Conservation (phyloP, 371 early-diverging fungal species). For the Batkoa obscura region DNA sequence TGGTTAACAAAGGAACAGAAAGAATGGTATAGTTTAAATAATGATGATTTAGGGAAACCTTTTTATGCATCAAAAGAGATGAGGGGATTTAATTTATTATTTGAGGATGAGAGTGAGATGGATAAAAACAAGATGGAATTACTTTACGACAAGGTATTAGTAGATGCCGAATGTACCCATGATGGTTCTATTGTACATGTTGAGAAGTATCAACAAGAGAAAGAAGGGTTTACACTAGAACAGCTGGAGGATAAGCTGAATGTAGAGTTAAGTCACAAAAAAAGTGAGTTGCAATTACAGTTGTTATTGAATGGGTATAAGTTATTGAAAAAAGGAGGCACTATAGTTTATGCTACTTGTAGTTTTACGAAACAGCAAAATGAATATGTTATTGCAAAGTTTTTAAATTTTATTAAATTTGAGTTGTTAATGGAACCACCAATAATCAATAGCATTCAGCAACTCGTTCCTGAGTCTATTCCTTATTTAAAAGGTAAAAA, state of each 20-base stretch:
- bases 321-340: conserved; percentile 47
- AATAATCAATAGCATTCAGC: no score
- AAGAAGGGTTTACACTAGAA: neutral
- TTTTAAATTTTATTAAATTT: conserved; percentile 44
- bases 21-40: neutral
- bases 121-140: neutral
- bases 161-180: conserved; percentile 95
- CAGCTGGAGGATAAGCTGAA: neutral
- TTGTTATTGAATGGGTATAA: neutral
- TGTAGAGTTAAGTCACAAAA: neutral
- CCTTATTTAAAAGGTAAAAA: no score
- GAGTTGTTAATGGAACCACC: no score
- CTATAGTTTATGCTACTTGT: conserved; percentile 77
- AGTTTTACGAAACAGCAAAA: conserved; percentile 56
- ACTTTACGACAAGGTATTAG: conserved; percentile 73
- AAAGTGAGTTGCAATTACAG: neutral
- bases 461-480: no score
- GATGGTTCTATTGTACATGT: conserved; percentile 85
- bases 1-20: conserved; percentile 12
- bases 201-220: conserved; percentile 19
- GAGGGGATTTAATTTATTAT: conserved; percentile 28
- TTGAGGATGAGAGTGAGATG: neutral
- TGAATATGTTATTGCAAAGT: conserved; percentile 60
- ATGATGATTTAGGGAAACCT: conserved; percentile 15
- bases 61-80: conserved; percentile 62